Evolutionary conservation across 768 basidiomycete species (phyloP), one percentile per base, ranked within the genome.

Genomic region (Filobasidium wieringae): DNA sequence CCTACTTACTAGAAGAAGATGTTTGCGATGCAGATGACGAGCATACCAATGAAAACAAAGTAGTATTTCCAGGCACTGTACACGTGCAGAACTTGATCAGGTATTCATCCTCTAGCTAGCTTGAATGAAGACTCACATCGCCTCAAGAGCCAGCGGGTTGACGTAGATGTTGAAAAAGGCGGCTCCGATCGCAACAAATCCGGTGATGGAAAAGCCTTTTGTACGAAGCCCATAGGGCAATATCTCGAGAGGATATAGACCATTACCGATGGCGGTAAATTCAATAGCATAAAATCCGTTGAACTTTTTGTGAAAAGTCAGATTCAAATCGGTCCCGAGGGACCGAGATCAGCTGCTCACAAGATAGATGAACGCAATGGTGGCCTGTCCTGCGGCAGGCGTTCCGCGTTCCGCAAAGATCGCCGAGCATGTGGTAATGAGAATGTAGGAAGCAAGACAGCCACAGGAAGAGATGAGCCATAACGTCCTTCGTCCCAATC

Each of bases 111-210:
- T 40, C 15, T 22, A 5, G 37, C 37, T 4, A 40, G 3, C 37
- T 15, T 5, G 17, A 3, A 5, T 4, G 11, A 40, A 4, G 17
- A 40, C 37, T 40, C 37, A 40, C 50, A 88, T 76, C 34, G 68
- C 57, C 5, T 78, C 78, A 43, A 88, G 76, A 34, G 85, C 86
- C 69, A 87, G 80, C 34, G 87, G 88, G 77, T 90, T 89, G 71
- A 84, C 82, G 68, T 88, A 87, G 74, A 88, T 87, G 71, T 88
- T 89, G 53, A 63, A 55, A 30, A 59, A 30, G 14, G 37, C 41
- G 32, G 52, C 31, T 32, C 24, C 41, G 15, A 26, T 17, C 15
- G 15, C 12, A 24, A 22, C 22, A 3, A 40, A 6, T 29, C n/a
- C 19, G 31, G 17, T 62, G 26, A 66, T 62, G 3, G 57, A 57